phyloP scores from a whole-genome alignment of 2,329 filamentous ascomycete species.

The Aspergillus cejpii region DNA sequence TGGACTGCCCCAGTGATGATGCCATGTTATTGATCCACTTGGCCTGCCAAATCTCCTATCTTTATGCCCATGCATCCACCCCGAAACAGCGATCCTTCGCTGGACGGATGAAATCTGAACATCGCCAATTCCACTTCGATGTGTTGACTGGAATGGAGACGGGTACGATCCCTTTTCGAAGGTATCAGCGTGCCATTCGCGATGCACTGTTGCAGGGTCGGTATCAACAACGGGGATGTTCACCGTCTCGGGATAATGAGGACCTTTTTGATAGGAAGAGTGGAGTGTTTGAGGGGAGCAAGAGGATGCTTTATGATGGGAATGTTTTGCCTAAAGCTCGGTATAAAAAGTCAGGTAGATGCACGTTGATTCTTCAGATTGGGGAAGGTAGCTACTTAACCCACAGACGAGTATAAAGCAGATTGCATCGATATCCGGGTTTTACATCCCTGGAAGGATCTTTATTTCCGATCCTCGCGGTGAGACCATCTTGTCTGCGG shows the following conservation, averaged over 20 bases:
- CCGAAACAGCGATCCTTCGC: constrained; percentile 15
- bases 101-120: constrained; percentile 13
- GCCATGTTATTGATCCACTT: constrained; percentile 5
- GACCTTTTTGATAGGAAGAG: background rate
- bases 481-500: too few relatives aligned
- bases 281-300: too few relatives aligned
- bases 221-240: constrained; percentile 5
- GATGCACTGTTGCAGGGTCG: constrained; percentile 7
- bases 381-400: too few relatives aligned
- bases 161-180: constrained; percentile 3
- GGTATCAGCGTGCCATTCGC: constrained; percentile 3
- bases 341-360: too few relatives aligned
- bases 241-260: constrained; percentile 2
- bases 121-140: constrained; percentile 17
- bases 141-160: constrained; percentile 14
- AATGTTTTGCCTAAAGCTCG: too few relatives aligned
- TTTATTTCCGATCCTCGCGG: too few relatives aligned
- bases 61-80: constrained; percentile 14
- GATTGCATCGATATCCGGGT: too few relatives aligned
- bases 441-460: too few relatives aligned
- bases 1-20: constrained; percentile 11
- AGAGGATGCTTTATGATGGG: too few relatives aligned
- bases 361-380: too few relatives aligned
- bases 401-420: too few relatives aligned
- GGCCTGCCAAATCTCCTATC: constrained; percentile 11